A percentile compares a stretch with the other conserved stretches of the same genome.
These are phyloP conservation scores for Selaginella tamariscina DNA, from an alignment of 75 land plant species.

Conservation along the genomic window DNA sequence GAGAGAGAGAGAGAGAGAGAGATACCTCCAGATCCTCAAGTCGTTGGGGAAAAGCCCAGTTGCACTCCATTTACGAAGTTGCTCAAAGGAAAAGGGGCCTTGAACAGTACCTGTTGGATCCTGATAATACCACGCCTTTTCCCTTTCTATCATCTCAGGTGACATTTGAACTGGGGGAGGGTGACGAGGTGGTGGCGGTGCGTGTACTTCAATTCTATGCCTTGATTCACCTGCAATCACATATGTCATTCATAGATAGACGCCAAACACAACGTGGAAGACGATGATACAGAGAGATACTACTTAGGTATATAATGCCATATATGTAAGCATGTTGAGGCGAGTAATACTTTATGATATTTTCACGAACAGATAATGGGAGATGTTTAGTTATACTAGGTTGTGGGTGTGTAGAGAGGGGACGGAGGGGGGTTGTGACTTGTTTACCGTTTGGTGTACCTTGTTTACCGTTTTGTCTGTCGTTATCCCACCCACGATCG, in stretches of 20 bases:
- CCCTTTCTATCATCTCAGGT: constrained; percentile 40
- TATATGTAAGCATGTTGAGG: too few species aligned
- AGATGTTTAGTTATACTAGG: too few species aligned
- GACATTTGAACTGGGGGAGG: not conserved
- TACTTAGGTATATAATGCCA: too few species aligned
- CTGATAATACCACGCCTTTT: constrained; percentile 74
- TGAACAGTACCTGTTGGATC: constrained; percentile 82
- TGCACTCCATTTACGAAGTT: constrained; percentile 76
- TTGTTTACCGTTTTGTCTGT: not conserved
- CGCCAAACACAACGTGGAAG: too few species aligned
- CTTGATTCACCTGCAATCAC: too few species aligned
- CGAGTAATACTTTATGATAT: too few species aligned
- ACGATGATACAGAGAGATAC: too few species aligned
- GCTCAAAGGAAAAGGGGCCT: constrained; percentile 90
- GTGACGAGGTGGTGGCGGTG: constrained; percentile 2
- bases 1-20: too few species aligned
- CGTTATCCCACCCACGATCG: not conserved
- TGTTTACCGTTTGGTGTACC: not conserved
- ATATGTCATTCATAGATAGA: too few species aligned
- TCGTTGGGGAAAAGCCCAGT: constrained; percentile 66
- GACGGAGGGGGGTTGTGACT: too few species aligned
- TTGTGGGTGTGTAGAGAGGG: too few species aligned
- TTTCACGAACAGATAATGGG: too few species aligned
- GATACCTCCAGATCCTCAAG: constrained; percentile 64
- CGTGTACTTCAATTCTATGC: not conserved